phyloP scores from a whole-genome alignment of 768 basidiomycete genomes.

The Wakefieldia striispora region DNA sequence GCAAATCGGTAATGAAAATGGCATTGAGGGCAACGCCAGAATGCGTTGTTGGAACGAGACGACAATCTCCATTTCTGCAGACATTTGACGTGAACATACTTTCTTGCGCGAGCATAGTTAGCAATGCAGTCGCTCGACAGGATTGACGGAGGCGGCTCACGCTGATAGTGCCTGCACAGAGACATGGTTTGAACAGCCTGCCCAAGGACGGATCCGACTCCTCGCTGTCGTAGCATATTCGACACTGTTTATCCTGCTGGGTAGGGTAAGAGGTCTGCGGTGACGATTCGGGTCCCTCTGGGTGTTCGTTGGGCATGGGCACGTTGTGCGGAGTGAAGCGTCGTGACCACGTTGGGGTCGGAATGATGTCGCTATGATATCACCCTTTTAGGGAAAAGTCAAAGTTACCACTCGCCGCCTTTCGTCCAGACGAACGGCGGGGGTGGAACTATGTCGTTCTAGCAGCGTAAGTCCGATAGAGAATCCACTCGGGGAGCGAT shows the following conservation, averaged over 20 bases:
- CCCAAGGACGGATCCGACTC: conserved; percentile 63
- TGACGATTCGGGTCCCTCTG: conserved; percentile 5
- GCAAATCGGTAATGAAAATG: conserved; percentile 75
- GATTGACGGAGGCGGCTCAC: conserved; percentile 32
- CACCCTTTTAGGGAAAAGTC: not conserved
- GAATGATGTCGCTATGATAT: too few relatives aligned
- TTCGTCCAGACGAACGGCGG: not conserved
- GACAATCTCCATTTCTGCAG: conserved; percentile 71
- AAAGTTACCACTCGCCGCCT: conserved; percentile 1
- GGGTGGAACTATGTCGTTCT: not conserved
- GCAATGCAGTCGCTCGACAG: conserved; percentile 8
- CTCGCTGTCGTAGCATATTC: conserved; percentile 77
- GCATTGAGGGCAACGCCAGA: conserved; percentile 81
- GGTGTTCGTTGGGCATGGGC: conserved; percentile 18
- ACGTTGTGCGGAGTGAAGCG: conserved; percentile 3
- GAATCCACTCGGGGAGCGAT: conserved; percentile 12
- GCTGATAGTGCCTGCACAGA: conserved; percentile 73
- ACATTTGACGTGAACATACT: conserved; percentile 82
- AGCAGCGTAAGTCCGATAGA: conserved; percentile 1
- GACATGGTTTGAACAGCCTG: conserved; percentile 71
- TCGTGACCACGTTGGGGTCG: too few relatives aligned
- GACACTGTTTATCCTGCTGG: conserved; percentile 63
- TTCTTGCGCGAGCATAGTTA: conserved; percentile 18
- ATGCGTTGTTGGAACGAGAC: conserved; percentile 60
- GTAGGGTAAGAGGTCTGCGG: conserved; percentile 12